Base-by-base conservation (phyloP, 2,329 filamentous ascomycete genomes). In the Pestalotiopsis sp. region DNA sequence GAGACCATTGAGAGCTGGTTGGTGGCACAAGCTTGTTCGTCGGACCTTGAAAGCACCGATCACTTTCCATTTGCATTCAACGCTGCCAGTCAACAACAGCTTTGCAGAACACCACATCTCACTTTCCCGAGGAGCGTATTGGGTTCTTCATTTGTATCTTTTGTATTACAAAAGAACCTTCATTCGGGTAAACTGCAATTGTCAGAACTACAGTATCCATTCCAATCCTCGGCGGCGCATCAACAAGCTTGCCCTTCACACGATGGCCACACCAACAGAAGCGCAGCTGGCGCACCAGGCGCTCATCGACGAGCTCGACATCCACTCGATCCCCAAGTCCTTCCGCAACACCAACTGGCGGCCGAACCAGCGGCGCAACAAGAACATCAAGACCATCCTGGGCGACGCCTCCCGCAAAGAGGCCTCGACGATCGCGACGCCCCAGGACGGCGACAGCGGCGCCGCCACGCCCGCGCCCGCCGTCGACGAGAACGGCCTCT, bases 361-460 rank as follows among this genome's bases (percentile, higher is more conserved):
- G 77, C 94, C 96, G 17, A 94, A 95, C 73, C 92, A 95, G 81
- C 94, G 96, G 65, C 93, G 96, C 81, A 99, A 99, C 88, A 99
- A 99, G 86, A 98, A 97, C 81, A 91, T 98, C 81, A 98, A 98
- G 82, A 93, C 97, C 75, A 96, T 99, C 71, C 87, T 99, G 70
- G 92, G 94, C 69, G 96, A 99, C 76, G 93, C 92, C 13, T 90
- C 93, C 25, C 92, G 94, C 74, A 93, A 92, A 77, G 95, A 98
- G 84, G 93, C 94, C n/a, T 97, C 94, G 3, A 87, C 93, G 45
- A 86, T 95, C 76, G 93, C 92, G 17, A 97, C 89, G 1, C 87
- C 93, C 0, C 92, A 93, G 78, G 91, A 92, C 76, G 64, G 31
- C 52, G 93, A 93, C 79, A 78, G 83, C 75, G 87, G 85, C 70